phyloP scores from a whole-genome alignment of 2,329 filamentous ascomycete species.

The Colletotrichum australisinense region DNA sequence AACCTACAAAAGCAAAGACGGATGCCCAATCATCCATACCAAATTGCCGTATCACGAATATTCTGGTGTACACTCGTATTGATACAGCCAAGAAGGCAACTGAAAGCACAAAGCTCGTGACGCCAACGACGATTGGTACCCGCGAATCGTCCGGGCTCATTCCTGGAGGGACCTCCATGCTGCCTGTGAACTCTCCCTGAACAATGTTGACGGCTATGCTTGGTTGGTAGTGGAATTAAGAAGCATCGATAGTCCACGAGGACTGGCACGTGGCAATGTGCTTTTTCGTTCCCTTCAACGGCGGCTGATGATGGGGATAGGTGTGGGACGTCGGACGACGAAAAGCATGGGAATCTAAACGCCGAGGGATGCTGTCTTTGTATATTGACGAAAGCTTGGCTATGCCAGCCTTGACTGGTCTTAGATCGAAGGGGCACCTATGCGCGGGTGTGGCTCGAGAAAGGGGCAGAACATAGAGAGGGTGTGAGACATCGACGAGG shows the following conservation, averaged over 20 bases:
- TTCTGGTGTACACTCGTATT: conserved; percentile 39
- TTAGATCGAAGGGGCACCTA: neutral
- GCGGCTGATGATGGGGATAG: neutral
- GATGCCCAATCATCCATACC: conserved; percentile 43
- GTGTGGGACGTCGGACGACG: neutral
- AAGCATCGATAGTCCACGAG: neutral
- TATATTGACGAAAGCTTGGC: conserved; percentile 9
- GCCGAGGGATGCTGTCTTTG: neutral
- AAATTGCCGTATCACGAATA: conserved; percentile 40
- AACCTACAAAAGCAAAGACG: conserved; percentile 40
- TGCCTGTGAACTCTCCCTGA: neutral
- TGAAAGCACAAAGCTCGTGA: neutral
- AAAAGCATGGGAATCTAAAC: neutral
- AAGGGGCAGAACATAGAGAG: neutral
- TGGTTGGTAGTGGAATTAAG: neutral
- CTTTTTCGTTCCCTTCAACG: neutral
- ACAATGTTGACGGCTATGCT: neutral
- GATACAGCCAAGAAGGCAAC: conserved; percentile 24
- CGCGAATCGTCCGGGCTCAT: conserved; percentile 11
- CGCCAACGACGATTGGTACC: conserved; percentile 2
- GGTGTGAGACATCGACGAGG: conserved; percentile 22
- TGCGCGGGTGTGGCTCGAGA: neutral
- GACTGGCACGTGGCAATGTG: neutral
- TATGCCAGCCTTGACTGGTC: neutral
- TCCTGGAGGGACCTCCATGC: conserved; percentile 32